phyloP scores from a whole-genome alignment of 2,329 filamentous ascomycete genomes.

The Myriosclerotinia scirpicola region DNA sequence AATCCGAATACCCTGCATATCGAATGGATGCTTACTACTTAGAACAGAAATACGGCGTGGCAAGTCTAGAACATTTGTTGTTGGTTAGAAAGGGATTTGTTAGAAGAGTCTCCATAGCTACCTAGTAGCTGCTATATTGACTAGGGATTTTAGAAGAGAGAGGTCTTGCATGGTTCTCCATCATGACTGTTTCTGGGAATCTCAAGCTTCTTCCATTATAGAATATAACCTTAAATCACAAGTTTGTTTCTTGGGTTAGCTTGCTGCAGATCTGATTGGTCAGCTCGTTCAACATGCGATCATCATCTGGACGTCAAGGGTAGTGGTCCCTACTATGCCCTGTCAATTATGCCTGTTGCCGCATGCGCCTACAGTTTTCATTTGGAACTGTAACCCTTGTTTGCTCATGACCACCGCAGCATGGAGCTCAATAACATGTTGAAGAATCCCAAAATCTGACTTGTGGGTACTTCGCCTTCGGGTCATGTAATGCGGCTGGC shows the following conservation, averaged over 20 bases:
- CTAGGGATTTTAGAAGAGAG: neutral
- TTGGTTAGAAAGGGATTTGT: neutral
- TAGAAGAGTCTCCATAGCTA: neutral
- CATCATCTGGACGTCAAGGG: neutral
- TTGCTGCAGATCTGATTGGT: constrained; percentile 8
- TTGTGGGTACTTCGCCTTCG: constrained; percentile 6
- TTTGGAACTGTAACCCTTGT: constrained; percentile 10
- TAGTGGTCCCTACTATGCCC: constrained; percentile 3
- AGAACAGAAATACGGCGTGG: neutral
- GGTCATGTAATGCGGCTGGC: neutral
- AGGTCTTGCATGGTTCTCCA: too few species aligned
- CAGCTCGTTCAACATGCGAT: neutral
- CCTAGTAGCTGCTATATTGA: neutral
- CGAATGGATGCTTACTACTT: neutral
- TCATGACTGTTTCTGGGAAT: neutral
- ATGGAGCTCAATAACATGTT: constrained; percentile 8
- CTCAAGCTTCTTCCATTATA: neutral
- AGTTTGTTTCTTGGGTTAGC: neutral
- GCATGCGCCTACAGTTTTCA: constrained; percentile 7
- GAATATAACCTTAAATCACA: neutral
- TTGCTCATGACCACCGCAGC: neutral
- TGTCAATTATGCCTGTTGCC: constrained; percentile 8
- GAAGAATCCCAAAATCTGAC: neutral
- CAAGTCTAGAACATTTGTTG: neutral
- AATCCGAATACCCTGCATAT: constrained; percentile 13